phyloP scores from a whole-genome alignment of 495 filamentous ascomycete genomes.

The Penicillium daleae region DNA sequence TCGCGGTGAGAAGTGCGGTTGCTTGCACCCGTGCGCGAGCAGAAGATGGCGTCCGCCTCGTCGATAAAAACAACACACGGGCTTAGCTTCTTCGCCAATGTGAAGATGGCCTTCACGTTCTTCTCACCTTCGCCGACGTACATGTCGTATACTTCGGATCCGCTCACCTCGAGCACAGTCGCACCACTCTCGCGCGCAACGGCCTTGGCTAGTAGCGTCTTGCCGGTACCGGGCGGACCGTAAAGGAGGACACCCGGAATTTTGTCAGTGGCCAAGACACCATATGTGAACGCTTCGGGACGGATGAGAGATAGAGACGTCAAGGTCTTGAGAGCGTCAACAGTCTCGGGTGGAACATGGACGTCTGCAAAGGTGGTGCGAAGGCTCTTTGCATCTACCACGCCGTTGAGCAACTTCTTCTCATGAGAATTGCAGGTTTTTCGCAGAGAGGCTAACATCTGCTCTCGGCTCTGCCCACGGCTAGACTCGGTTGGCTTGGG shows the following conservation, averaged over 20 bases:
- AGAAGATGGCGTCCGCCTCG: slow-evolving; percentile 91
- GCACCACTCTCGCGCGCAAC: slow-evolving; percentile 94
- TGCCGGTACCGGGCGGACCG: slow-evolving; percentile 93
- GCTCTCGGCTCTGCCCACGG: slow-evolving; percentile 39
- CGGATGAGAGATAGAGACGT: slow-evolving; percentile 86
- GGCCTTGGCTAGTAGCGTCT: slow-evolving; percentile 92
- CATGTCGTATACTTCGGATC: slow-evolving; percentile 90
- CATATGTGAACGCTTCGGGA: slow-evolving; percentile 94
- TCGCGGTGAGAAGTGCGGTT: slow-evolving; percentile 75
- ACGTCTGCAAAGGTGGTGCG: slow-evolving; percentile 85
- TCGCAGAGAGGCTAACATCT: slow-evolving; percentile 43
- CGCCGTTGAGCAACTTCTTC: slow-evolving; percentile 77
- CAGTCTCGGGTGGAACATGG: slow-evolving; percentile 77
- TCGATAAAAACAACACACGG: slow-evolving; percentile 97
- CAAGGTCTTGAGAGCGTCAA: slow-evolving; percentile 85
- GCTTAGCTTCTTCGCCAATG: slow-evolving; percentile 85
- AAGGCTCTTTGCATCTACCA: slow-evolving; percentile 79
- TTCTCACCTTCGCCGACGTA: slow-evolving; percentile 96
- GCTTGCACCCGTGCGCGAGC: slow-evolving; percentile 63
- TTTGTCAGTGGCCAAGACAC: slow-evolving; percentile 87
- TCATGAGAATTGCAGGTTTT: slow-evolving; percentile 73
- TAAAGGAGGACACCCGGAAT: slow-evolving; percentile 91
- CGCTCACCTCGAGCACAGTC: slow-evolving; percentile 74
- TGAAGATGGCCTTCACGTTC: slow-evolving; percentile 93
- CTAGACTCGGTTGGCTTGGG: slow-evolving; percentile 33